Percentiles rank a stretch among this genome's conserved stretches.
Evolutionary conservation across 306 rosid genomes (phyloP).

Genomic region (Sophora flavescens): DNA sequence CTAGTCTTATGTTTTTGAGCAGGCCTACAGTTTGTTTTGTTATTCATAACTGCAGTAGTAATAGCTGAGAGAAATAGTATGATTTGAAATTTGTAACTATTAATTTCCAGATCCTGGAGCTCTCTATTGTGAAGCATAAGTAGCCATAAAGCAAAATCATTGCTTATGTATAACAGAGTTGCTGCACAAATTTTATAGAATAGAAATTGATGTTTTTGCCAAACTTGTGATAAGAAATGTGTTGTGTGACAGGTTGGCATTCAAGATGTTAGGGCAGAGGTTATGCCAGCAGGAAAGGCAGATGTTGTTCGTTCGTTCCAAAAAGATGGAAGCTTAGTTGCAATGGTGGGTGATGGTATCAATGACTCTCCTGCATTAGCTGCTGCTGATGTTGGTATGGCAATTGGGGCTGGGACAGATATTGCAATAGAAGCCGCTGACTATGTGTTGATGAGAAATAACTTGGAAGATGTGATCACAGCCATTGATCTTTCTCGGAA

Average conservation of each 20-base stretch:
- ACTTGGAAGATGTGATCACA: conserved; percentile 96
- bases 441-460: conserved; percentile 90
- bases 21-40: conserved; percentile 30
- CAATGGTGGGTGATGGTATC: conserved; percentile 99
- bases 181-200: conserved; percentile 30
- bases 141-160: conserved; percentile 3
- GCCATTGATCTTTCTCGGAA: conserved; percentile 94
- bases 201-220: conserved; percentile 13
- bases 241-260: conserved; percentile 82
- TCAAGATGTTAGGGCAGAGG: conserved; percentile 91
- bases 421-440: conserved; percentile 97
- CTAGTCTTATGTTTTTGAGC: conserved; percentile 18
- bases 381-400: conserved; percentile 96
- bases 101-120: conserved; percentile 33
- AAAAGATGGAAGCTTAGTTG: conserved; percentile 83
- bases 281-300: conserved; percentile 97
- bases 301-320: conserved; percentile 80
- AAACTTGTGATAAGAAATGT: conserved; percentile 6
- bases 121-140: conserved; percentile 20
- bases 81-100: conserved; percentile 1
- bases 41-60: conserved; percentile 14
- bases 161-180: conserved; percentile 3
- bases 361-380: conserved; percentile 97
- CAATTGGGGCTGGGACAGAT: conserved; percentile 97
- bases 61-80: conserved; percentile 14